Evolutionary conservation across 768 basidiomycete species (phyloP).

Genomic region (Epithele typhae): DNA sequence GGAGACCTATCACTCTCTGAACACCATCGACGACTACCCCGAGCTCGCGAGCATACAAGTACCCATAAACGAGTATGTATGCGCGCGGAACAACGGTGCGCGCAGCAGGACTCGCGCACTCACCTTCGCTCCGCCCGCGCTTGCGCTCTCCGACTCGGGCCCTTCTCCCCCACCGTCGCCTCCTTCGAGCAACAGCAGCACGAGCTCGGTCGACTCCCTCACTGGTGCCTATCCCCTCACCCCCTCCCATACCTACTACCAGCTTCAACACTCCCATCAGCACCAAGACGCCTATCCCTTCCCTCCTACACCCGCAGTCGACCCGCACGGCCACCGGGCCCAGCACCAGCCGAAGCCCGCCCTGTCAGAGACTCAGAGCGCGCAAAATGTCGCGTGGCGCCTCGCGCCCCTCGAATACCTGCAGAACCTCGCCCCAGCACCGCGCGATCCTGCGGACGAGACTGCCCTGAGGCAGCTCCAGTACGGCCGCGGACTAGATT

Average conservation of each 20-base stretch:
- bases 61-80: conserved; percentile 58
- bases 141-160: not conserved
- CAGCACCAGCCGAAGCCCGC: too few relatives aligned
- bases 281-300: not conserved
- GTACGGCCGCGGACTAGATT: too few relatives aligned
- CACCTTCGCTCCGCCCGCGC: not conserved
- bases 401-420: conserved; percentile 27
- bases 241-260: too few relatives aligned
- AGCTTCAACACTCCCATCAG: too few relatives aligned
- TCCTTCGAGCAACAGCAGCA: conserved; percentile 8
- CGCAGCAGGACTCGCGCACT: conserved; percentile 10
- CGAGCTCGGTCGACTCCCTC: too few relatives aligned
- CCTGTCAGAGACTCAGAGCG: too few relatives aligned
- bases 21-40: conserved; percentile 56
- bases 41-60: conserved; percentile 48
- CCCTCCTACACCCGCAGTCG: too few relatives aligned
- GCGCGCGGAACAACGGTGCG: conserved; percentile 44
- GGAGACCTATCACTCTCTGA: conserved; percentile 51
- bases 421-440: conserved; percentile 19
- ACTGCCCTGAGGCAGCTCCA: conserved; percentile 17
- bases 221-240: too few relatives aligned
- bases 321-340: too few relatives aligned
- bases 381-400: conserved; percentile 3
- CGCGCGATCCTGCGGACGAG: conserved; percentile 24
- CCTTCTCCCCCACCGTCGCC: conserved; percentile 2